Base-by-base conservation (phyloP, 78 protist genomes). In the Dictyostelium brefeldianum region DNA sequence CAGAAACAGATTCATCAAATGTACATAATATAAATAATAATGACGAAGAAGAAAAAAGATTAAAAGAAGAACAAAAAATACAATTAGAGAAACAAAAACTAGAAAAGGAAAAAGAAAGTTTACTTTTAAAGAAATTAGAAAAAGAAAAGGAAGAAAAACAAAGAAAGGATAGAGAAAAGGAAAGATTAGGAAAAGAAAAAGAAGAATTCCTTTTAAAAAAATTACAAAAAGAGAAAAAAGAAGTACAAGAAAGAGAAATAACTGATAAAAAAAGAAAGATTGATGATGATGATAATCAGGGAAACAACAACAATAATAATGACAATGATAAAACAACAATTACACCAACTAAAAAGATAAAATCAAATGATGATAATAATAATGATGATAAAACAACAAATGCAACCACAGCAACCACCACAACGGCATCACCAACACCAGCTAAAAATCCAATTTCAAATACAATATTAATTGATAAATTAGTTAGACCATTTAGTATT, bases 401-500 rank as follows among this genome's bases (percentile, higher is more conserved):
- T 36, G 80, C 25, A 64, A 27, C 73, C 25, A 4, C 67, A 53
- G 14, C 59, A 53, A n/a, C 56, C 54, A 48, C 90, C 46, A 74
- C 11, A 78, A 11, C 74, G 47, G 47, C 74, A 59, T 46, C 41
- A 36, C 15, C 69, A 81, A 69, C 48, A 48, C 6, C 65, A 53
- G 5, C 59, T 4, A 14, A 14, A 53, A 14, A 4, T 4, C 5
- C 59, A 56, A 20, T 8, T 20, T 18, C 64, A 56, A 56, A 56
- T 8, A 79, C 31, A 20, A 81, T 59, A 22, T 46, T 79, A 22
- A 91, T 91, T 41, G 57, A 27, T 41, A 80, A 91, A 29, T 80
- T 91, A 27, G 83, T 91, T 10, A 64, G 95, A 69, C 95, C 95
- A 8, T 81, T 91, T 43, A 91, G 87, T 29, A 25, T 53, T 0